Base-by-base conservation (phyloP, 495 filamentous ascomycete genomes). In the Aspergillus wentii region DNA sequence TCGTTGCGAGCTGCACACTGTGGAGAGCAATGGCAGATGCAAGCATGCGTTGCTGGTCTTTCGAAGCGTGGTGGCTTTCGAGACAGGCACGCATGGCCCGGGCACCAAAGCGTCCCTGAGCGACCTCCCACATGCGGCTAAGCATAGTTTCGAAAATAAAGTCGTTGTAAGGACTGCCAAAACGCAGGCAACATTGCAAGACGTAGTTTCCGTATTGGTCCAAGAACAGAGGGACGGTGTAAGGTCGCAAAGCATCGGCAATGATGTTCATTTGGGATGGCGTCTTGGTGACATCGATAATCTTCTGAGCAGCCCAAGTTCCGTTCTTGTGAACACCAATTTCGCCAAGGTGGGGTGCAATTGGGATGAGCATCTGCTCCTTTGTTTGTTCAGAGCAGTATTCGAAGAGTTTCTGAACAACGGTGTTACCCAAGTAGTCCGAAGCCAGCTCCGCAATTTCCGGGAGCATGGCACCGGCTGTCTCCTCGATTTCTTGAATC, bases 121-220 rank as follows among this genome's bases (percentile, higher is more conserved):
- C 70, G 48, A 97, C 72, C 48, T 95, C 88, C 92, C 88, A 95
- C 79, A 97, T 88, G 40, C 82, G 82, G 64, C 80, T 86, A 34
- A 97, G 70, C 92, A 98, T 97, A 8, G 84, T 85, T 65, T 97
- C 94, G 48, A 97, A 98, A 51, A 98, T 94, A 57, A 95, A 98
- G 54, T 94, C 81, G 52, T 95, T 97, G 67, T 77, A 88, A 4
- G 91, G 89, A 18, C 76, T 59, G 17, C 83, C 85, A 54, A 96
- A 98, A 39, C 91, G 85, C 21, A 98, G 72, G 56, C 90, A 96
- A 50, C 91, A 89, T 63, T 98, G 92, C 41, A 98, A 70, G 25
- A 98, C 92, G 51, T 98, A 98, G 66, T 98, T 98, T 44, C 92
- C 92, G 50, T 94, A 98, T 55, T 98, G 92, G 53, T 98, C 92